phyloP scores from a whole-genome alignment of 2,329 filamentous ascomycete species.

The Fusarium sp. region DNA sequence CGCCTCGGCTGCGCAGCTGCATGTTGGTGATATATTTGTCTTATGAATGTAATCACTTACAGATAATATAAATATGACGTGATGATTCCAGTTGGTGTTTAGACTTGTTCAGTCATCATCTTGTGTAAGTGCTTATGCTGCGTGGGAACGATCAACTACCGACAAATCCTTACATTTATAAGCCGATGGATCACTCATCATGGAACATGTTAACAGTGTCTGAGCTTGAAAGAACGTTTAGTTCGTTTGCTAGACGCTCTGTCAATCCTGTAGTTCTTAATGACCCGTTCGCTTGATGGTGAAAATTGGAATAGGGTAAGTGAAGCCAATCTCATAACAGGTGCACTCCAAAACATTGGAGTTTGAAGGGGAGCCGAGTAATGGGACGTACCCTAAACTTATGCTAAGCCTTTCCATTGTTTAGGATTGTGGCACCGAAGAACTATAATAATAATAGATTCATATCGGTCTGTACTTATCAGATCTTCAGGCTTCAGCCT shows the following conservation, averaged over 20 bases:
- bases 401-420: no score
- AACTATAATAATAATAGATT: no score
- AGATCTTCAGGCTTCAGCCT: not conserved
- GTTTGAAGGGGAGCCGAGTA: not conserved
- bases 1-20: not conserved
- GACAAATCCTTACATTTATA: not conserved
- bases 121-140: not conserved
- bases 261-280: fast-evolving
- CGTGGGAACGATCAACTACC: not conserved
- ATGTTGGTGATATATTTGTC: not conserved
- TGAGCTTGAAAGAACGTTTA: not conserved
- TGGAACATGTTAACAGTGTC: no score
- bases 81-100: constrained; percentile 2
- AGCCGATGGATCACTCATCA: not conserved
- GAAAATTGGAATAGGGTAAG: not conserved
- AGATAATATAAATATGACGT: not conserved
- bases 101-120: not conserved
- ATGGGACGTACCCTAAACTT: not conserved
- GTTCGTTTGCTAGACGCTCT: no score
- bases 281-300: no score
- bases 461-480: not conserved
- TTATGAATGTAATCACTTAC: not conserved
- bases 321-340: not conserved
- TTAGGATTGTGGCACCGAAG: not conserved
- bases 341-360: not conserved